A percentile compares a stretch with the other conserved stretches of the same genome.
phyloP scores from a whole-genome alignment of 2,329 filamentous ascomycete genomes.

The Verticillium albo-atrum region DNA sequence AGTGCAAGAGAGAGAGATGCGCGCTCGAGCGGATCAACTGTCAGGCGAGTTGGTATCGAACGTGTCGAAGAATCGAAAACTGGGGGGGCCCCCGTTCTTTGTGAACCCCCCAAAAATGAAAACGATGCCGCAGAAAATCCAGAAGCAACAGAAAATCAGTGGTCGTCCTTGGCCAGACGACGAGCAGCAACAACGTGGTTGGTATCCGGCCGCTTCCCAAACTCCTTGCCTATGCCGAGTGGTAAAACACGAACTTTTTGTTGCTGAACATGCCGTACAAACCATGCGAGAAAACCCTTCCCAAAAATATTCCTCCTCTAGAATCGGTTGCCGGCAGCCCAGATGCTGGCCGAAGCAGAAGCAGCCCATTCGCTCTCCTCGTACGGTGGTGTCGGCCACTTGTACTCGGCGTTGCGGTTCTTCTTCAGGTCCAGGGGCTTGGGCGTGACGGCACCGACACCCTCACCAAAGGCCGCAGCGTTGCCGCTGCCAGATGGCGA shows the following conservation, averaged over 20 bases:
- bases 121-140: conserved; percentile 10
- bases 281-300: conserved; percentile 1
- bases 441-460: conserved; percentile 56
- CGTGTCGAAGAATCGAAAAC: conserved; percentile 10
- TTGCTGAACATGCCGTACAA: conserved; percentile 1
- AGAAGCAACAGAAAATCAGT: conserved; percentile 6
- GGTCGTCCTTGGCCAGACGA: conserved; percentile 3
- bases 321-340: conserved; percentile 64
- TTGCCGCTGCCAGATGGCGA: conserved; percentile 81
- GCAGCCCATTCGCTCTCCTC: conserved; percentile 91
- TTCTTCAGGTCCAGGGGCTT: conserved; percentile 69
- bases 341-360: conserved; percentile 75
- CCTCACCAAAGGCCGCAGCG: conserved; percentile 67
- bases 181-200: not conserved
- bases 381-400: conserved; percentile 95
- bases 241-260: conserved; percentile 4
- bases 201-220: conserved; percentile 8
- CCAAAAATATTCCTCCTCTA: conserved; percentile 24
- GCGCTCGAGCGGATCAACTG: conserved; percentile 6
- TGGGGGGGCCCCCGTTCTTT: conserved; percentile 4
- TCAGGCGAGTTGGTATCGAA: conserved; percentile 13
- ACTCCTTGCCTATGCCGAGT: conserved; percentile 12
- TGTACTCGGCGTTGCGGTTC: conserved; percentile 42
- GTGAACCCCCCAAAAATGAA: conserved; percentile 8
- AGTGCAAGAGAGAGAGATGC: conserved; percentile 8